Percentiles rank a stretch among this genome's conserved stretches.
Conservation (phyloP, 176 grass and related monocot genomes). For the Otatea glauca region DNA sequence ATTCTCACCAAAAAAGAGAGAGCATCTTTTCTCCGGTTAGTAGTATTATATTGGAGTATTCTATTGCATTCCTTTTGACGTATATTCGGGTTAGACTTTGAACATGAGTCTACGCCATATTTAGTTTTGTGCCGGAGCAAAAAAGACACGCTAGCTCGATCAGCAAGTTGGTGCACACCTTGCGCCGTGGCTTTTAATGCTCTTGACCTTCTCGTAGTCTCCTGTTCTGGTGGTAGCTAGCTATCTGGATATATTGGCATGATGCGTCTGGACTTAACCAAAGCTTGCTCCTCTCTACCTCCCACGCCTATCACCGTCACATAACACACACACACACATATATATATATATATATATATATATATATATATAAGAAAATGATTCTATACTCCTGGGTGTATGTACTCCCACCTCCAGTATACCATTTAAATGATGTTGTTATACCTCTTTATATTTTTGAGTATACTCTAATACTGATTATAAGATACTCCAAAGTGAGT, state of each 20-base stretch:
- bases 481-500: too few species aligned
- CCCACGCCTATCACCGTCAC: neutral
- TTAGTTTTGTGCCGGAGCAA: neutral
- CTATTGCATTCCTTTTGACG: neutral
- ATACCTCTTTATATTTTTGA: too few species aligned
- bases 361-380: too few species aligned
- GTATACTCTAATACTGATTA: too few species aligned
- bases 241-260: conserved; percentile 39
- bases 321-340: too few species aligned
- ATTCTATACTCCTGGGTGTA: too few species aligned
- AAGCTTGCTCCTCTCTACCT: neutral
- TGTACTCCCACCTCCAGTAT: too few species aligned
- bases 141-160: neutral
- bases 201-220: conserved; percentile 61
- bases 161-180: conserved; percentile 49
- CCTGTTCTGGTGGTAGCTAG: conserved; percentile 42
- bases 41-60: neutral
- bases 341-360: too few species aligned
- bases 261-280: conserved; percentile 48
- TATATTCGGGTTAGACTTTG: conserved; percentile 47
- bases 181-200: conserved; percentile 52
- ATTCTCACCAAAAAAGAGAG: too few species aligned
- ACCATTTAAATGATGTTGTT: too few species aligned
- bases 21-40: neutral
- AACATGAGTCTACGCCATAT: conserved; percentile 45